A percentile compares a stretch with the other conserved stretches of the same genome.
Conservation (phyloP, 2,329 filamentous ascomycete species). For the Neocatenulostroma microsporum region DNA sequence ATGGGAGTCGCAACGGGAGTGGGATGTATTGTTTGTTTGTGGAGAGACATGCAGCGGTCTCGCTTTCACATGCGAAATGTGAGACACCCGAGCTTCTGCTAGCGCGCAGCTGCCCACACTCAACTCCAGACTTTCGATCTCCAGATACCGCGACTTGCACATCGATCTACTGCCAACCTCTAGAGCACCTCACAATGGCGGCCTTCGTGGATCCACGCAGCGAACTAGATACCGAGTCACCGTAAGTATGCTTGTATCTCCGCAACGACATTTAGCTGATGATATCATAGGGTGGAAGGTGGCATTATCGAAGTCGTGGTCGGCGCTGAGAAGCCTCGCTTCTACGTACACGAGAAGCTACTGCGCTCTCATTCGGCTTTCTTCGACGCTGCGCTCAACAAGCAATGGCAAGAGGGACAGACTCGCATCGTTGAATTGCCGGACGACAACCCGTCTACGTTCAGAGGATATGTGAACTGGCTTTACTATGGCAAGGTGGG, state of each 20-base stretch:
- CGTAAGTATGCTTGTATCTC: not conserved
- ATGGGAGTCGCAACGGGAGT: not conserved
- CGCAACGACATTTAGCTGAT: not conserved
- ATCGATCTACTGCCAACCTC: no score
- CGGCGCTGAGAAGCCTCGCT: not conserved
- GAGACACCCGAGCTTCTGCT: no score
- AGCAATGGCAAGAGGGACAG: constrained; percentile 9
- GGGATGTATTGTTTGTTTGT: no score
- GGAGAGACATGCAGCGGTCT: no score
- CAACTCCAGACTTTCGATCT: no score
- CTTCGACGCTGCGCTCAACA: constrained; percentile 12
- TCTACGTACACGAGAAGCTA: constrained; percentile 2
- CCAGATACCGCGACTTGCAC: no score
- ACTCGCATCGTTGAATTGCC: constrained; percentile 9
- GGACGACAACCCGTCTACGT: constrained; percentile 7
- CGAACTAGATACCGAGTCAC: not conserved
- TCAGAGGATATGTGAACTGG: constrained; percentile 18
- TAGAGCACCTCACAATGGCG: not conserved
- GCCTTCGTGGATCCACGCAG: not conserved
- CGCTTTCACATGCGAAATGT: no score
- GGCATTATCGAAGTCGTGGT: not conserved
- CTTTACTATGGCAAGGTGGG: constrained; percentile 10
- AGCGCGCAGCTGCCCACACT: no score
- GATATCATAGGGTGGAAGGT: not conserved
- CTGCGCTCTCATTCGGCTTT: constrained; percentile 3